These are phyloP conservation scores for Coelastrella sp. DNA, from an alignment of 139 green algal genomes.

Conservation along the genomic window DNA sequence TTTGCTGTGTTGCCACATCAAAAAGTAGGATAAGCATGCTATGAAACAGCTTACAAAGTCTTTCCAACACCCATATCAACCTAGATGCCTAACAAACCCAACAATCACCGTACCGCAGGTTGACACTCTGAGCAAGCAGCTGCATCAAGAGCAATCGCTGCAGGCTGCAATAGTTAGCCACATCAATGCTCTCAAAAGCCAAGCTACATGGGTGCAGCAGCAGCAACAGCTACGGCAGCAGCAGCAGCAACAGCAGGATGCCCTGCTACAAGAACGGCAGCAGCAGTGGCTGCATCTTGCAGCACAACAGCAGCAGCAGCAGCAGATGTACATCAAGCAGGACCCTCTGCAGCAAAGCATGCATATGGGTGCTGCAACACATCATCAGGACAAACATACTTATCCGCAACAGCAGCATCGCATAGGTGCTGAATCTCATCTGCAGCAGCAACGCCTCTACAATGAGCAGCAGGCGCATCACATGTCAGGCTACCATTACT, in stretches of 20 bases:
- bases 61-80: no score
- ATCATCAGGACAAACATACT: no score
- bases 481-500: no score
- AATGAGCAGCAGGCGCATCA: no score
- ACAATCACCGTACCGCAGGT: no score
- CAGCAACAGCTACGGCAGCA: background rate
- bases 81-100: no score
- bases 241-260: constrained; percentile 4
- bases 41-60: no score
- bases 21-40: no score
- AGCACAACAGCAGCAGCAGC: background rate
- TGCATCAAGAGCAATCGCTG: constrained; percentile 37
- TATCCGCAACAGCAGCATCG: background rate
- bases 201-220: background rate
- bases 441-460: background rate
- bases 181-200: constrained; percentile 33
- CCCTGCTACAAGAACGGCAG: background rate
- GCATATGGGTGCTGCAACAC: no score
- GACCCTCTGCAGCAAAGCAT: constrained; percentile 2
- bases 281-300: background rate
- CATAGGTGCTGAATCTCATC: background rate
- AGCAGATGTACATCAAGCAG: background rate
- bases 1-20: no score
- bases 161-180: constrained; percentile 32
- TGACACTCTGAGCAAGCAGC: constrained; percentile 3